Percentiles rank a stretch among this genome's conserved stretches.
Conservation (phyloP, 2,329 filamentous ascomycete species). For the Sclerotinia borealis region DNA sequence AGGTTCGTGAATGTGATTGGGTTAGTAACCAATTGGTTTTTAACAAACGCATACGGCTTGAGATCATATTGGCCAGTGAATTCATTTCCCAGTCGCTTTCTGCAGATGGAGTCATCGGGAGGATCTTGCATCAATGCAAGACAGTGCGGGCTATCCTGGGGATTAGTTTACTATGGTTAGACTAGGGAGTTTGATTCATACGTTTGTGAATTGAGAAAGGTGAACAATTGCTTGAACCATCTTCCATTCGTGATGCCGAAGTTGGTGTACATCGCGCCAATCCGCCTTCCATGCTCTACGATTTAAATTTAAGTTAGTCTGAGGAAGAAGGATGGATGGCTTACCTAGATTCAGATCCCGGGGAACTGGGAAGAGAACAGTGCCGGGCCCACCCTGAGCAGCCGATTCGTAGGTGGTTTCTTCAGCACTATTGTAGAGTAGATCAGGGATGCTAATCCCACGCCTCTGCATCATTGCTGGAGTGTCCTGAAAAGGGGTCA, state of each 20-base stretch:
- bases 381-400: background rate
- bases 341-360: background rate
- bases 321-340: background rate
- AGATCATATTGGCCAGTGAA: background rate
- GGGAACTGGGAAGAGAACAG: background rate
- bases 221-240: background rate
- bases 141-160: background rate
- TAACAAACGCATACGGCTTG: background rate
- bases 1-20: background rate
- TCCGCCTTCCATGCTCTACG: background rate
- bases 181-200: background rate
- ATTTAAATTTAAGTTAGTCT: no score
- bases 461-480: background rate
- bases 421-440: background rate
- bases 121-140: background rate
- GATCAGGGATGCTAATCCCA: background rate
- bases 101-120: background rate
- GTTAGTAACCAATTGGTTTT: background rate
- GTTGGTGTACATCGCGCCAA: background rate
- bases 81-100: no score
- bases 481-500: background rate
- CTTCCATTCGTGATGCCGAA: background rate
- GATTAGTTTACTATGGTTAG: background rate
- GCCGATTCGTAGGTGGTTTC: background rate
- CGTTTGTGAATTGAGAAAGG: background rate